These are phyloP conservation scores for Aspergillus panamensis DNA, from an alignment of 495 filamentous ascomycete genomes.

Conservation along the genomic window DNA sequence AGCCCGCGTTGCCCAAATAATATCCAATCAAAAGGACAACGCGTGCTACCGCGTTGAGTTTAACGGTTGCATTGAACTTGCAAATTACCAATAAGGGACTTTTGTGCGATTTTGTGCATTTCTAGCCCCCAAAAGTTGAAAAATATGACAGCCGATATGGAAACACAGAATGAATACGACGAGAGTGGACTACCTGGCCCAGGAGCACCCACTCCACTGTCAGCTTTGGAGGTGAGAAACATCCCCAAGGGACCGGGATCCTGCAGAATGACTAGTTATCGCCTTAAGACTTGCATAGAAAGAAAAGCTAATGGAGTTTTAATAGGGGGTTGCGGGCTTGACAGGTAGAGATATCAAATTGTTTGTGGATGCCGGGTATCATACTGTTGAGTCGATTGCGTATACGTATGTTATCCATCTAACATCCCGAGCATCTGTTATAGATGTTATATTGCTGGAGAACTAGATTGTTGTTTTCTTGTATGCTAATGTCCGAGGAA, in stretches of 20 bases:
- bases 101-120: not conserved
- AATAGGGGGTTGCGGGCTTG: slow-evolving; percentile 72
- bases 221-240: slow-evolving; percentile 71
- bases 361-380: slow-evolving; percentile 84
- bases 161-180: slow-evolving; percentile 57
- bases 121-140: not conserved
- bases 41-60: not conserved
- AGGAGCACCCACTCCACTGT: slow-evolving; percentile 90
- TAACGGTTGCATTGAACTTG: not conserved
- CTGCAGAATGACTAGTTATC: not conserved
- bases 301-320: slow-evolving; percentile 13
- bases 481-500: not conserved
- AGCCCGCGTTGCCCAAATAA: not conserved
- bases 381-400: slow-evolving; percentile 92
- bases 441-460: not conserved
- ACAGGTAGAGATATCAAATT: slow-evolving; percentile 93
- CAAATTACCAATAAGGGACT: not conserved
- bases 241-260: not conserved
- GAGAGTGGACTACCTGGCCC: slow-evolving; percentile 69
- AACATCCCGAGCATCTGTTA: not conserved
- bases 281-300: not conserved
- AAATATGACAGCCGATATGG: slow-evolving; percentile 57
- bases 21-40: not conserved
- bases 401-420: slow-evolving; percentile 62
- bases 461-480: not conserved